Percentiles rank a stretch among this genome's conserved stretches.
These are phyloP conservation scores for Oenanthe sinensis DNA, from an alignment of 129 eudicot species.

Conservation along the genomic window DNA sequence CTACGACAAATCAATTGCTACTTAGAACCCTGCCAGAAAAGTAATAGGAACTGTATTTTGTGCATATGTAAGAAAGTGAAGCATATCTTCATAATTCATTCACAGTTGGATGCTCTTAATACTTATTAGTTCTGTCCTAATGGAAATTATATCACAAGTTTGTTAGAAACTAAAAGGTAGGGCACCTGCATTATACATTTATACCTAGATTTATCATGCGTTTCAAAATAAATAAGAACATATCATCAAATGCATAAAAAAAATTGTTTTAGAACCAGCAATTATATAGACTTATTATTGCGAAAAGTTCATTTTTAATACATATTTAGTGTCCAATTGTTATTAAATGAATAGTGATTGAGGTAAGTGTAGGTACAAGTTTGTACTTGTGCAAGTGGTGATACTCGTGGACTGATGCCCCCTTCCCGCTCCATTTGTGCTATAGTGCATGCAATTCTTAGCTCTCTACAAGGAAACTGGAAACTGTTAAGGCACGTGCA, in stretches of 20 bases:
- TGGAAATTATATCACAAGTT: background rate
- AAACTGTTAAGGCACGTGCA: slow-evolving; percentile 12
- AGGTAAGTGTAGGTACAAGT: slow-evolving; percentile 12
- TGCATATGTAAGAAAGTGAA: background rate
- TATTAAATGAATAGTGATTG: background rate
- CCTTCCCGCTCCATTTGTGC: slow-evolving; percentile 99
- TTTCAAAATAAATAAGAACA: background rate
- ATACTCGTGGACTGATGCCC: slow-evolving; percentile 88
- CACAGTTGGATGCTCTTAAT: background rate
- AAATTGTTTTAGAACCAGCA: background rate
- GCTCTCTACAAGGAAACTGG: slow-evolving; percentile 43
- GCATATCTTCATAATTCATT: background rate
- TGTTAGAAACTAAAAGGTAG: background rate
- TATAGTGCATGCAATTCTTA: slow-evolving; percentile 89
- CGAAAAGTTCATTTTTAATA: background rate
- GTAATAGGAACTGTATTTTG: background rate
- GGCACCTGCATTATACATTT: background rate
- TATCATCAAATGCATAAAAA: background rate
- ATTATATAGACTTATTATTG: background rate
- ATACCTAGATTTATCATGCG: background rate
- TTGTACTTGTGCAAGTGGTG: slow-evolving; percentile 93
- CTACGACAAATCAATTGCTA: slow-evolving; percentile 25
- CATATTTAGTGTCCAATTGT: background rate
- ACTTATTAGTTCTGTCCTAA: background rate
- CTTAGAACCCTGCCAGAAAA: slow-evolving; percentile 1